These are phyloP conservation scores for Agaricus blazei DNA, from an alignment of 768 basidiomycete species.

Conservation along the genomic window DNA sequence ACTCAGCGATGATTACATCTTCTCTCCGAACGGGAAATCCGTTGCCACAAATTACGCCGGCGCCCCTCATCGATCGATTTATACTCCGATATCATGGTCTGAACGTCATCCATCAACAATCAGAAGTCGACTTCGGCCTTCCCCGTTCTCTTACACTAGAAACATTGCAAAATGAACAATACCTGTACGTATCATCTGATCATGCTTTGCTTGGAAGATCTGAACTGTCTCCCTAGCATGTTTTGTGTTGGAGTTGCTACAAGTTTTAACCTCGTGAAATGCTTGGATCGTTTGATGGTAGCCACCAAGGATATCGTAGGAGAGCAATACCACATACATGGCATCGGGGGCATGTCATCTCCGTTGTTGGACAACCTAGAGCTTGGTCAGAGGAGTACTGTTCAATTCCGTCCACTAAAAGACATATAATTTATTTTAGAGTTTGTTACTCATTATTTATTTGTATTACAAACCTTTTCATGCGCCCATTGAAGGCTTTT, in stretches of 20 bases:
- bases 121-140: slow-evolving; percentile 71
- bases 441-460: too few species aligned
- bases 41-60: slow-evolving; percentile 84
- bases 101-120: slow-evolving; percentile 64
- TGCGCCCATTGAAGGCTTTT: too few species aligned
- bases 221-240: slow-evolving; percentile 33
- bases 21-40: slow-evolving; percentile 69
- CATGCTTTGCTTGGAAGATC: neutral
- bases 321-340: slow-evolving; percentile 83
- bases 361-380: neutral
- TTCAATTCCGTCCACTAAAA: slow-evolving; percentile 3
- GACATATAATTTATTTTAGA: neutral
- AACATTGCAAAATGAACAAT: slow-evolving; percentile 73
- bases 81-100: slow-evolving; percentile 48
- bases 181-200: slow-evolving; percentile 46
- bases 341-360: slow-evolving; percentile 36
- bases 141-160: slow-evolving; percentile 67
- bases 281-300: slow-evolving; percentile 74
- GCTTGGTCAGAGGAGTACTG: neutral
- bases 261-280: slow-evolving; percentile 60
- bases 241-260: slow-evolving; percentile 75
- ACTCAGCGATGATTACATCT: slow-evolving; percentile 70
- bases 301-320: slow-evolving; percentile 84
- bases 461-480: too few species aligned
- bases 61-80: slow-evolving; percentile 53